These are phyloP conservation scores for Solanum paucissectum DNA, from an alignment of 257 asterid species.

Conservation along the genomic window DNA sequence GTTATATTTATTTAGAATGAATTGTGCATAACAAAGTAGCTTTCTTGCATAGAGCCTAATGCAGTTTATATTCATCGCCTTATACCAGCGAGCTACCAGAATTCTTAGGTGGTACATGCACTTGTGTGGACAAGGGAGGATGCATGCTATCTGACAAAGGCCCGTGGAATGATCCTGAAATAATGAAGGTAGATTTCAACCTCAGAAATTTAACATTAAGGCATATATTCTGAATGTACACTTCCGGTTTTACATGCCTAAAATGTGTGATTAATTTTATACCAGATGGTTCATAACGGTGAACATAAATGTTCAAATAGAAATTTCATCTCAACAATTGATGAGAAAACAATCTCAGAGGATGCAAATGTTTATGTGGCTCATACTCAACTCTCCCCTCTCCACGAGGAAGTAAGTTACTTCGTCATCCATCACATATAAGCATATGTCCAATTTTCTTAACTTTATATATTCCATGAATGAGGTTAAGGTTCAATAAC, in stretches of 20 bases:
- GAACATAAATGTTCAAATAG: slow-evolving; percentile 68
- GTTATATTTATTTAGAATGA: background rate
- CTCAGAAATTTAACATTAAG: background rate
- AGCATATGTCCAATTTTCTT: background rate
- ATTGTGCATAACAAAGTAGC: background rate
- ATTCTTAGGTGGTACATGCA: slow-evolving; percentile 91
- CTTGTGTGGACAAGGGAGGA: slow-evolving; percentile 79
- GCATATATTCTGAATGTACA: background rate
- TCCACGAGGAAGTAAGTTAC: slow-evolving; percentile 54
- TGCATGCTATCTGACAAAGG: slow-evolving; percentile 90
- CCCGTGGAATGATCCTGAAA: slow-evolving; percentile 89
- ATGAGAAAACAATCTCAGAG: slow-evolving; percentile 65
- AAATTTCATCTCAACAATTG: slow-evolving; percentile 18
- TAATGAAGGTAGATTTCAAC: slow-evolving; percentile 54
- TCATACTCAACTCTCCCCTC: slow-evolving; percentile 32
- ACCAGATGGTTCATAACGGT: slow-evolving; percentile 73
- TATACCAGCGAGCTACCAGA: slow-evolving; percentile 79
- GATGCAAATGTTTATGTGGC: slow-evolving; percentile 35
- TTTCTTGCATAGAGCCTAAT: background rate
- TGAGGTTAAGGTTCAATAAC: background rate
- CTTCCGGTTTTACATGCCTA: background rate
- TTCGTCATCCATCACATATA: background rate
- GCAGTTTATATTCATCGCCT: background rate
- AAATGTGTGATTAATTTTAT: background rate
- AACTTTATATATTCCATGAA: background rate